phyloP scores from a whole-genome alignment of 441 rosid genomes.

The Hura crepitans region DNA sequence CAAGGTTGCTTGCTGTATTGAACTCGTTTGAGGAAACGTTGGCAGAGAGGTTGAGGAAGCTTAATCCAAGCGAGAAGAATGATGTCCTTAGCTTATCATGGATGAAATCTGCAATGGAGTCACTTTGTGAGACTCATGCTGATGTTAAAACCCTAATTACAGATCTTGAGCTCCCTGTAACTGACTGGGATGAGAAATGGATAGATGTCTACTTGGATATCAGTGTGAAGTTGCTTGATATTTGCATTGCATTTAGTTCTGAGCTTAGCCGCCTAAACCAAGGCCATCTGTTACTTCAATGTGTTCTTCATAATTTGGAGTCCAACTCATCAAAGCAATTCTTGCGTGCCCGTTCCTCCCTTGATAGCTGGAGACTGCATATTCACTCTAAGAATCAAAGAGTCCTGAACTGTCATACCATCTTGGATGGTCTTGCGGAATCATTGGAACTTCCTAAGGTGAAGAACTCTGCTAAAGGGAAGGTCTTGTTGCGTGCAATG shows the following conservation, averaged over 20 bases:
- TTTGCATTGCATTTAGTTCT: slow-evolving; percentile 70
- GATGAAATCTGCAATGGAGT: slow-evolving; percentile 75
- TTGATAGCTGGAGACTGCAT: slow-evolving; percentile 66
- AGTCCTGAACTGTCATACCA: slow-evolving; percentile 49
- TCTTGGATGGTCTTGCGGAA: slow-evolving; percentile 46
- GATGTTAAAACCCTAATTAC: slow-evolving; percentile 64
- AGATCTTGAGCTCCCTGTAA: slow-evolving; percentile 73
- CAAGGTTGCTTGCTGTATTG: slow-evolving; percentile 46
- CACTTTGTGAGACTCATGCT: slow-evolving; percentile 61
- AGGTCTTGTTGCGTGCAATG: slow-evolving; percentile 81
- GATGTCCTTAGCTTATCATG: slow-evolving; percentile 67
- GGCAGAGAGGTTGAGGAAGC: slow-evolving; percentile 53
- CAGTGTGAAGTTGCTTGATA: slow-evolving; percentile 80
- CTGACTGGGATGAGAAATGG: slow-evolving; percentile 93
- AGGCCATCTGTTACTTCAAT: slow-evolving; percentile 79
- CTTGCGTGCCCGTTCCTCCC: slow-evolving; percentile 49
- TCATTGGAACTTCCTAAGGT: slow-evolving; percentile 74
- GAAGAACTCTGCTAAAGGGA: slow-evolving; percentile 83
- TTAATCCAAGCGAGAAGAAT: slow-evolving; percentile 51
- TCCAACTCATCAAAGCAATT: slow-evolving; percentile 42
- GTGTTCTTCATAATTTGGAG: slow-evolving; percentile 60
- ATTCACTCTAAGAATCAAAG: slow-evolving; percentile 57
- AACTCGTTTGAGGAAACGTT: slow-evolving; percentile 58
- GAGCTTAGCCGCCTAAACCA: slow-evolving; percentile 73
- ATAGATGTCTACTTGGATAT: slow-evolving; percentile 83